Percentiles rank a stretch among this genome's conserved stretches.
These are phyloP conservation scores for Cutaneotrichosporon curvatum DNA, from an alignment of 1,284 basidiomycete species.

Conservation along the genomic window DNA sequence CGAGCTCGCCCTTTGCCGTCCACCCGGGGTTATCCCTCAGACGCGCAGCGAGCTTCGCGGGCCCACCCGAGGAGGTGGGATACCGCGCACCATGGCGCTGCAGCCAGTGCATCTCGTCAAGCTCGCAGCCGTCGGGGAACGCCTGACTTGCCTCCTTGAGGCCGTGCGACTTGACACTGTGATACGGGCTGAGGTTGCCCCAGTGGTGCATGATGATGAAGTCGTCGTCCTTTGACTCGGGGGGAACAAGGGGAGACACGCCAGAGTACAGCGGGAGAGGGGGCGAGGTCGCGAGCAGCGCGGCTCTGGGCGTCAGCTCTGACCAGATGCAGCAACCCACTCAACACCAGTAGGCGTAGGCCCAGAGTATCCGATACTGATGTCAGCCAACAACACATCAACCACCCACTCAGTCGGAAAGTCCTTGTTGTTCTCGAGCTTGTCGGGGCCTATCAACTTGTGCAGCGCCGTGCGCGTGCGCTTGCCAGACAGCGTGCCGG, in stretches of 20 bases:
- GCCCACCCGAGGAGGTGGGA: constrained; percentile 35
- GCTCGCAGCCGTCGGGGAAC: constrained; percentile 44
- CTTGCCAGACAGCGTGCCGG: constrained; percentile 27
- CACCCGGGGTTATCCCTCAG: constrained; percentile 26
- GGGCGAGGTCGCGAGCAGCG: constrained; percentile 67
- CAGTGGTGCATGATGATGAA: constrained; percentile 48
- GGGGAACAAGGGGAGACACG: constrained; percentile 57
- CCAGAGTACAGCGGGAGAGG: constrained; percentile 65
- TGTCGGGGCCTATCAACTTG: constrained; percentile 15
- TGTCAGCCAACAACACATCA: constrained; percentile 6
- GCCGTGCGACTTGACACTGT: constrained; percentile 47
- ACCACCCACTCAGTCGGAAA: constrained; percentile 43
- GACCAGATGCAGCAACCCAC: constrained; percentile 23
- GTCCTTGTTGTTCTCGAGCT: constrained; percentile 19
- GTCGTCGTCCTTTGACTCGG: constrained; percentile 19
- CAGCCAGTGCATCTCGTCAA: constrained; percentile 46
- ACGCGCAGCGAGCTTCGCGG: constrained; percentile 27
- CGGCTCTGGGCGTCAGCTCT: constrained; percentile 47
- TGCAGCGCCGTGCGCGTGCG: constrained; percentile 29
- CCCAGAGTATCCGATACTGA: constrained; percentile 67
- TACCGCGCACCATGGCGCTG: constrained; percentile 49
- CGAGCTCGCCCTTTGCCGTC: constrained; percentile 40
- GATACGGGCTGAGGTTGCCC: constrained; percentile 49
- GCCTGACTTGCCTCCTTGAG: constrained; percentile 38
- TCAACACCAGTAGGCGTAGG: constrained; percentile 77